Conservation (phyloP, 2,329 filamentous ascomycete species). For the Hymenoscyphus infarciens region DNA sequence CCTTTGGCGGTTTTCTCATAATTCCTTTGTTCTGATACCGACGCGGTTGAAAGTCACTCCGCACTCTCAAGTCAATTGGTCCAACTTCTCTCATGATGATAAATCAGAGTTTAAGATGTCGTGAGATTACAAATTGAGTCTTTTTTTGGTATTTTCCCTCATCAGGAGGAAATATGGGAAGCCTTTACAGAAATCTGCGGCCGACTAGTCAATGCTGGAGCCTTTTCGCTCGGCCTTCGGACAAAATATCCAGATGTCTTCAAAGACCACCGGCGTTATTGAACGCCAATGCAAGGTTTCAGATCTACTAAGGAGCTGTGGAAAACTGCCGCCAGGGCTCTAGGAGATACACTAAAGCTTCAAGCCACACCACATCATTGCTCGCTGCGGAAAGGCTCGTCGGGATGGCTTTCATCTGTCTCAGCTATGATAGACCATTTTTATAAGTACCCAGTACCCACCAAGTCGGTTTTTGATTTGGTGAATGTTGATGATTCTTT, state of each 20-base stretch:
- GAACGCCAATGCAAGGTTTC: no score
- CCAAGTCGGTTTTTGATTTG: background rate
- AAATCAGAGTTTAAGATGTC: background rate
- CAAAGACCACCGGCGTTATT: no score
- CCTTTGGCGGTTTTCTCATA: background rate
- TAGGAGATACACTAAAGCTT: background rate
- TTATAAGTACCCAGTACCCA: background rate
- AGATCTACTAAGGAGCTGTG: no score
- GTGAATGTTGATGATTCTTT: background rate
- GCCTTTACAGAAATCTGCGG: no score
- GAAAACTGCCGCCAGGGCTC: background rate
- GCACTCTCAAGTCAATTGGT: background rate
- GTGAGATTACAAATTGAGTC: background rate
- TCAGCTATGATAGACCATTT: background rate
- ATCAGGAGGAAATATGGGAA: no score
- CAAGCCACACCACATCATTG: background rate
- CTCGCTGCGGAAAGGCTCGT: background rate
- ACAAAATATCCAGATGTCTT: background rate
- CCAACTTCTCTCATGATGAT: background rate
- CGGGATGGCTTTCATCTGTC: background rate
- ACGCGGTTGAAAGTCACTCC: background rate
- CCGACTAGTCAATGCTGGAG: background rate
- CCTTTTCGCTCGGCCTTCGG: background rate
- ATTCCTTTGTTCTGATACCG: background rate
- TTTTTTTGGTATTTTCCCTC: no score